Evolutionary conservation across 1,284 basidiomycete genomes (phyloP).

Genomic region (Paramarasmius palmivorus): DNA sequence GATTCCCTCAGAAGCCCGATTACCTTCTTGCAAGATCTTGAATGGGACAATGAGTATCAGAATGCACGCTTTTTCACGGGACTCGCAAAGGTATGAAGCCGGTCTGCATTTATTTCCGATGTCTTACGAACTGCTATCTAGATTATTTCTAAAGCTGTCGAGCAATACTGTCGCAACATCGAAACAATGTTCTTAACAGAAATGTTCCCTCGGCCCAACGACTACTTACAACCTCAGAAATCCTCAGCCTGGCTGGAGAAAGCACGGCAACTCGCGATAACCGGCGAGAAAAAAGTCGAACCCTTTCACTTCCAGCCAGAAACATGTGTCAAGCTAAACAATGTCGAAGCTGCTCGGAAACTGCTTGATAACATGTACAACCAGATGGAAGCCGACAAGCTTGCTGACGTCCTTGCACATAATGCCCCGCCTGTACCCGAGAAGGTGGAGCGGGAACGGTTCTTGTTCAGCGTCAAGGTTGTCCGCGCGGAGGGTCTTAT

Average conservation of each 20-base stretch:
- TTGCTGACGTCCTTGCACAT: constrained; percentile 66
- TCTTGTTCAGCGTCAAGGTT: constrained; percentile 94
- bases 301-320: constrained; percentile 93
- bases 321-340: constrained; percentile 97
- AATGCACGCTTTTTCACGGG: constrained; percentile 89
- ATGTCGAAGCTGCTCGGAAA: constrained; percentile 89
- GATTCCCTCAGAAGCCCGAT: constrained; percentile 92
- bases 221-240: constrained; percentile 77
- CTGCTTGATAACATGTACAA: constrained; percentile 94
- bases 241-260: constrained; percentile 95
- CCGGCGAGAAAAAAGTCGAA: constrained; percentile 88
- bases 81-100: constrained; percentile 67
- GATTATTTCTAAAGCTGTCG: constrained; percentile 90
- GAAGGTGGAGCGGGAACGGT: constrained; percentile 64
- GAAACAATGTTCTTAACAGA: constrained; percentile 92
- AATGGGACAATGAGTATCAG: constrained; percentile 92
- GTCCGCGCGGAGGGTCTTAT: constrained; percentile 86
- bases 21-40: constrained; percentile 83
- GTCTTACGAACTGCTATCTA: constrained; percentile 32
- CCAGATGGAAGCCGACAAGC: constrained; percentile 88
- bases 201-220: constrained; percentile 86
- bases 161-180: constrained; percentile 87
- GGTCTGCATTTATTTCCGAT: background rate
- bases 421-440: constrained; percentile 70
- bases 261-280: constrained; percentile 76